Evolutionary conservation across 352 stramenopile species (phyloP), one percentile per base, ranked within the genome.

Genomic region (Peronospora belbahrii): DNA sequence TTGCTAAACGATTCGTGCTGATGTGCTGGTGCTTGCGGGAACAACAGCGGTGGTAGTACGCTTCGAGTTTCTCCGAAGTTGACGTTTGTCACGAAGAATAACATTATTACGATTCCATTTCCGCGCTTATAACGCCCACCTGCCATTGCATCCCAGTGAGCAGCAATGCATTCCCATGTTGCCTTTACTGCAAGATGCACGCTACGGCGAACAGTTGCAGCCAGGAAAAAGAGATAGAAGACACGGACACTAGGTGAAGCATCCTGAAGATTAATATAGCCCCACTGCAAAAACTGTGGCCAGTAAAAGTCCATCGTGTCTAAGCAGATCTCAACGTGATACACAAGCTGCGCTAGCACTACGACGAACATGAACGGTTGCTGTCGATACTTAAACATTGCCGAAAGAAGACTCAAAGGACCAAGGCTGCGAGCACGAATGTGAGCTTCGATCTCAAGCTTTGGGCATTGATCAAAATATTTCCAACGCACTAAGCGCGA

Each of bases 331-430:
- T 85, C 74, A 10, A 82, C 65, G 32, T 72, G 73, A 43, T 80
- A 61, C 22, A 81, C 59, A 17, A 83, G 47, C 41, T 85, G 74
- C 2, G 71, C 72, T 15, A 85, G 56, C n/a, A 77, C 66, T 20
- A 83, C 53, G 14, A 84, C 59, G 32, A 84, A 81, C 67, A 85
- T 79, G 46, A 83, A 84, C 2, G 74, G 74, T 14, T 81, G 68
- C 42, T 82, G 63, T n/a, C 45, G 52, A 51, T 84, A 85, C 54
- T 77, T 79, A 49, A 69, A 83, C 64, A 85, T 74, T 22, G 69
- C 71, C 0, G 70, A 70, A 10, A 85, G 58, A 25, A 85, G 43
- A 43, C 61, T 78, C 28, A 83, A 50, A 2, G 66, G 67, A 0
- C 74, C 74, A 22, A 83, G 52, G 6, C 53, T 59, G 24, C 56